These are phyloP conservation scores for Leishmania amazonensis DNA, from an alignment of 208 protist genomes.

Conservation along the genomic window DNA sequence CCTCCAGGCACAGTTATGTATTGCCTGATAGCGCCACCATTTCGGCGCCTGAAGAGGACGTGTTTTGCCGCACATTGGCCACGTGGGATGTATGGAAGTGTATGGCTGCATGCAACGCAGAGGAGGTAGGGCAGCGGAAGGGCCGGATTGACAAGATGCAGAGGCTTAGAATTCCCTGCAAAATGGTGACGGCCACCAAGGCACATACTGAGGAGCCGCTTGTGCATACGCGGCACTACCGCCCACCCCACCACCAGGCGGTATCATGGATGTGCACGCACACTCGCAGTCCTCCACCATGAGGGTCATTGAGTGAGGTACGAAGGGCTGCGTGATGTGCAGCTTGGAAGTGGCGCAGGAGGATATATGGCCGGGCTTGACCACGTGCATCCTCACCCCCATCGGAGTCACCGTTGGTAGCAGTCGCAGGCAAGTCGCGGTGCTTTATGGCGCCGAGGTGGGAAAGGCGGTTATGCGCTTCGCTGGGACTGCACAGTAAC, in stretches of 20 bases:
- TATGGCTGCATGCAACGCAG: conserved; percentile 39
- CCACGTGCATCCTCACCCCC: not conserved
- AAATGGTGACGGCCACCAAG: conserved; percentile 26
- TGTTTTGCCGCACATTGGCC: conserved; percentile 22
- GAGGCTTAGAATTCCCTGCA: conserved; percentile 23
- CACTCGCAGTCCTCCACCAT: conserved; percentile 31
- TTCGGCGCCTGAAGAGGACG: conserved; percentile 34
- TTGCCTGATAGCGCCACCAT: conserved; percentile 45
- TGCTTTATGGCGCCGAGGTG: conserved; percentile 21
- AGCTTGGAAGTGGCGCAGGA: conserved; percentile 21
- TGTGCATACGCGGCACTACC: conserved; percentile 34
- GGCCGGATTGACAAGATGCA: conserved; percentile 37
- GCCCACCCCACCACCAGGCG: conserved; percentile 45
- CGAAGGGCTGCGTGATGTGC: conserved; percentile 29
- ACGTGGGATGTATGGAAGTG: conserved; percentile 46
- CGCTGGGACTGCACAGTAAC: conserved; percentile 33
- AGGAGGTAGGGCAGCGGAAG: conserved; percentile 22
- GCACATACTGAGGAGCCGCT: conserved; percentile 35
- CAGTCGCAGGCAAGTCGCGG: not conserved
- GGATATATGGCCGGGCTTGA: not conserved
- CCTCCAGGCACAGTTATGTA: conserved; percentile 47
- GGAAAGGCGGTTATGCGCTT: conserved; percentile 31
- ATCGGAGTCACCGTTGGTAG: conserved; percentile 19
- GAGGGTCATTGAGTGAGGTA: conserved; percentile 9
- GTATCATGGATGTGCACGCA: conserved; percentile 48